Percentiles rank a stretch among this genome's conserved stretches.
Evolutionary conservation across 306 rosid genomes (phyloP).

Genomic region (Rosa lucieae): DNA sequence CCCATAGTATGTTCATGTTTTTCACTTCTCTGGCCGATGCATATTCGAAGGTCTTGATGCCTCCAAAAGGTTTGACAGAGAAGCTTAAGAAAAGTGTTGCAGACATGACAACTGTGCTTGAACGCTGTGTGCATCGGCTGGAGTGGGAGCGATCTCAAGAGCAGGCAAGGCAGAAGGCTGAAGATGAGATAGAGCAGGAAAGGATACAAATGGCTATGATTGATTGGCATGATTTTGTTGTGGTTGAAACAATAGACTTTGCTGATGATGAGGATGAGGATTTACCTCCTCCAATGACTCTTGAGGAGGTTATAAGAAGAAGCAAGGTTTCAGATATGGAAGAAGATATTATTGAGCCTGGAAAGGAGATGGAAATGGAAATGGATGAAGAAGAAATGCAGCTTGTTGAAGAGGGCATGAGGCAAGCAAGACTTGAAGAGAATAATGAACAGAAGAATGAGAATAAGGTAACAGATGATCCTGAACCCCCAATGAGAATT

Average conservation of each 20-base stretch:
- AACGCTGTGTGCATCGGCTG: conserved; percentile 81
- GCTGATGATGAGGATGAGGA: conserved; percentile 96
- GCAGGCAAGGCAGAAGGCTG: conserved; percentile 94
- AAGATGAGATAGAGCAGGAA: conserved; percentile 94
- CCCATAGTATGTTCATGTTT: conserved; percentile 94
- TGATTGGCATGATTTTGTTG: conserved; percentile 99
- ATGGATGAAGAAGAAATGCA: conserved; percentile 97
- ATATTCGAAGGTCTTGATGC: conserved; percentile 91
- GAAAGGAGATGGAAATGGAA: conserved; percentile 93
- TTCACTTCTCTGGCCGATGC: conserved; percentile 95
- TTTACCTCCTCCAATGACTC: conserved; percentile 89
- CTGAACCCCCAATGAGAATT: conserved; percentile 89
- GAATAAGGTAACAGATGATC: conserved; percentile 59
- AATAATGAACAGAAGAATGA: conserved; percentile 59
- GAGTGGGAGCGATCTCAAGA: conserved; percentile 97
- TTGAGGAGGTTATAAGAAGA: conserved; percentile 94
- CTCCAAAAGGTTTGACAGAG: conserved; percentile 76
- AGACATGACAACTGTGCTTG: conserved; percentile 91
- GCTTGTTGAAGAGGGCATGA: conserved; percentile 94
- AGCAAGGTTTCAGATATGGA: conserved; percentile 70
- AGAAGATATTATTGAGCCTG: conserved; percentile 77
- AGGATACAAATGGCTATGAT: conserved; percentile 94
- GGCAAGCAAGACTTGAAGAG: conserved; percentile 67
- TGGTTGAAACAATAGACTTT: conserved; percentile 90
- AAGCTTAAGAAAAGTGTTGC: conserved; percentile 73